Percentiles rank a stretch among this genome's conserved stretches.
These are phyloP conservation scores for Fraxinus anomala DNA, from an alignment of 257 asterid genomes.

Conservation along the genomic window DNA sequence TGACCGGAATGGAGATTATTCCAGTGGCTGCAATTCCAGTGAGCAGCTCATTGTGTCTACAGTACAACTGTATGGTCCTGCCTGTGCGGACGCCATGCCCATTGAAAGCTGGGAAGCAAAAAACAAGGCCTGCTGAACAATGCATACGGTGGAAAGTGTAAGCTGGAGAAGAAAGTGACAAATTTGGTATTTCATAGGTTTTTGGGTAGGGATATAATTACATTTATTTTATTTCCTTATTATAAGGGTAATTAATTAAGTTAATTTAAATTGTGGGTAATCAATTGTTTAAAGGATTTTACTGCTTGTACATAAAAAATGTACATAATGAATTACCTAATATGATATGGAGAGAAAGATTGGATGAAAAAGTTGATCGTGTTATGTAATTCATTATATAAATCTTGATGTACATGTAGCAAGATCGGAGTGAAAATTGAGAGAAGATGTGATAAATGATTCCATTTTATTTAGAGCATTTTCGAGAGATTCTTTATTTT, in stretches of 20 bases:
- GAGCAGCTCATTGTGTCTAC: slow-evolving; percentile 76
- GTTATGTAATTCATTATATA: no score
- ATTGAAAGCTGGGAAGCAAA: slow-evolving; percentile 75
- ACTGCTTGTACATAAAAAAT: no score
- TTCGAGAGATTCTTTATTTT: no score
- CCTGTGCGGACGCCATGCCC: slow-evolving; percentile 88
- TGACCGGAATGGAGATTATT: slow-evolving; percentile 80
- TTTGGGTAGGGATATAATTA: neutral
- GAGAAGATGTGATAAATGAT: no score
- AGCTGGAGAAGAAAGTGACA: slow-evolving; percentile 34
- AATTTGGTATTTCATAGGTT: slow-evolving; percentile 21
- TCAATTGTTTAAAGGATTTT: neutral
- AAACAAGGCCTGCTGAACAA: slow-evolving; percentile 77
- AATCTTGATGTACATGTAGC: no score
- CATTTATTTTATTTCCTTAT: slow-evolving; percentile 33
- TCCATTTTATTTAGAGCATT: no score
- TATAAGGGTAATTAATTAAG: slow-evolving; percentile 6
- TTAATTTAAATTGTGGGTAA: slow-evolving; percentile 26
- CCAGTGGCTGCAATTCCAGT: slow-evolving; percentile 80
- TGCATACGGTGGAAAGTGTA: slow-evolving; percentile 71
- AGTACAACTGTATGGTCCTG: slow-evolving; percentile 87
- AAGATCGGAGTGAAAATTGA: no score
- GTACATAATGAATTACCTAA: no score
- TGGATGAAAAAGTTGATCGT: no score
- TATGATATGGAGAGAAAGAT: no score